Evolutionary conservation across 2,329 filamentous ascomycete genomes (phyloP).

Genomic region (Penicillium sp.): DNA sequence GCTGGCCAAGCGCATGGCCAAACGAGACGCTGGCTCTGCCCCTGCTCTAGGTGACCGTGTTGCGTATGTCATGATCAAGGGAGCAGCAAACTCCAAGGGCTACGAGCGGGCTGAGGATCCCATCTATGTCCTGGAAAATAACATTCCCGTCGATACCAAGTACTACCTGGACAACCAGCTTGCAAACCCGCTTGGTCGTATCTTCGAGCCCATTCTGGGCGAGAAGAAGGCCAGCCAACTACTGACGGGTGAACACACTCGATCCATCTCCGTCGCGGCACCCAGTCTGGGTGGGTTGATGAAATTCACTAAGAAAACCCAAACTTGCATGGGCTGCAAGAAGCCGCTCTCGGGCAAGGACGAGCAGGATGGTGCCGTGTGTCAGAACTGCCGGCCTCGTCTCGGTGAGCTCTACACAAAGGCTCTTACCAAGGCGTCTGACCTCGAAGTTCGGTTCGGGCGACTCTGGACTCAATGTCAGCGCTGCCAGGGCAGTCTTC

Average conservation of each 20-base stretch:
- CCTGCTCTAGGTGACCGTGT: slow-evolving; percentile 91
- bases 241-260: slow-evolving; percentile 87
- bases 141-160: slow-evolving; percentile 93
- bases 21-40: slow-evolving; percentile 90
- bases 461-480: slow-evolving; percentile 98
- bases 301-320: slow-evolving; percentile 97
- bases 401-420: slow-evolving; percentile 92
- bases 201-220: slow-evolving; percentile 95
- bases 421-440: slow-evolving; percentile 78
- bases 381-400: slow-evolving; percentile 74
- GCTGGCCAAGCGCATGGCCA: slow-evolving; percentile 91
- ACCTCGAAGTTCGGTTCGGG: slow-evolving; percentile 88
- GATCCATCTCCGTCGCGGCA: slow-evolving; percentile 87
- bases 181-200: slow-evolving; percentile 85
- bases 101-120: slow-evolving; percentile 97
- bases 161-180: slow-evolving; percentile 99
- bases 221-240: slow-evolving; percentile 84
- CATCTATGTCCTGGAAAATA: slow-evolving; percentile 94
- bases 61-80: slow-evolving; percentile 96
- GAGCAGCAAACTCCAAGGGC: slow-evolving; percentile 81
- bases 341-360: slow-evolving; percentile 78
- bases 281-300: slow-evolving; percentile 89
- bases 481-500: slow-evolving; percentile 93
- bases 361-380: slow-evolving; percentile 81
- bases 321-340: slow-evolving; percentile 99